Conservation (phyloP, 495 filamentous ascomycete genomes). For the Lichenothelia convexa region DNA sequence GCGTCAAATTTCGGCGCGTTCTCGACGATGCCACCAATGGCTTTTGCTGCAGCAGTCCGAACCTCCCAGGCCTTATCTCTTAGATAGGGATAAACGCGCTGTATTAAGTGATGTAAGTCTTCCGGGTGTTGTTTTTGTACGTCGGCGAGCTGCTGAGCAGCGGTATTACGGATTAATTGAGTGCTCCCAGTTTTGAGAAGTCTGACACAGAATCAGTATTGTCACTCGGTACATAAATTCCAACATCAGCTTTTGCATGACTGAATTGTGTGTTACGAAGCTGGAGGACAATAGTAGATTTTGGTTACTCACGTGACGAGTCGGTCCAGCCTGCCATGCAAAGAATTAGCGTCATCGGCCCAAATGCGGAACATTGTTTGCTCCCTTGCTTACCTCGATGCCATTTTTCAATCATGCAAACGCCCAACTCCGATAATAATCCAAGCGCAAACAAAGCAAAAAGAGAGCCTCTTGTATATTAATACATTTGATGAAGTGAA, state of each 20-base stretch:
- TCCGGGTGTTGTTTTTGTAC: conserved; percentile 95
- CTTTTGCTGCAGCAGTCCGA: conserved; percentile 72
- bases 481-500: too few species aligned
- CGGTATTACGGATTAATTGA: conserved; percentile 82
- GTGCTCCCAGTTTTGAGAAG: conserved; percentile 94
- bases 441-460: too few species aligned
- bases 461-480: too few species aligned
- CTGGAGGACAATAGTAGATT: conserved; percentile 4
- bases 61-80: conserved; percentile 93
- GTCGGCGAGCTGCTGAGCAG: conserved; percentile 88
- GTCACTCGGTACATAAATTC: neutral
- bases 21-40: conserved; percentile 78
- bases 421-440: too few species aligned
- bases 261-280: conserved; percentile 1
- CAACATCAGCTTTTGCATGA: conserved; percentile 17
- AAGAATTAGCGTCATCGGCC: too few species aligned
- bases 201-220: conserved; percentile 24
- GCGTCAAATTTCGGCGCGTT: conserved; percentile 81
- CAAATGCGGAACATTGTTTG: too few species aligned
- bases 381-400: too few species aligned
- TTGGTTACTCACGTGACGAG: conserved; percentile 66
- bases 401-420: too few species aligned
- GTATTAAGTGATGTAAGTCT: conserved; percentile 91
- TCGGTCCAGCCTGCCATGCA: conserved; percentile 74
- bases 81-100: conserved; percentile 83